Base-by-base conservation (phyloP, 2,329 filamentous ascomycete genomes). In the Alternaria triticimaculans region DNA sequence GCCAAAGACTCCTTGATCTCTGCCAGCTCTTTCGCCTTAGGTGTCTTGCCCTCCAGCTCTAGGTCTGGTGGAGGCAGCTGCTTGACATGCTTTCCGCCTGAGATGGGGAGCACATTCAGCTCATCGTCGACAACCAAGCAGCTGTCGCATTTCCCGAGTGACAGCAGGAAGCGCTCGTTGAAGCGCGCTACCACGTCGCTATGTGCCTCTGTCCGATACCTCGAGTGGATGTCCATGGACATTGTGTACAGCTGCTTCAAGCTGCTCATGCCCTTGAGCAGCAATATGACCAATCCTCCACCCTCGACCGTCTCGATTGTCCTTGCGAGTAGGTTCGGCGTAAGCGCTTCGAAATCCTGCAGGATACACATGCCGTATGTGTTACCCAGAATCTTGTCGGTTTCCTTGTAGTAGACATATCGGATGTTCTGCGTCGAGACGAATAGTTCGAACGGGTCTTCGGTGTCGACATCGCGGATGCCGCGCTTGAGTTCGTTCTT, bases 401-500 rank as follows among this genome's bases (percentile, higher is more conserved):
- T 98, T 84, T 99, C 96, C 83, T 99, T 99, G 86, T 99, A 99
- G 86, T 97, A 99, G 62, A 96, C 93, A 87, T 99, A 99, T 81
- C 96, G 92, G 79, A 99, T 97, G 81, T 97, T 94, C 84, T 98
- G 92, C 61, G 97, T 89, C 62, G 94, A 96, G 73, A 98, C 91
- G 82, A 98, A 99, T 58, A 98, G 88, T 83, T 99, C 96, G 84
- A 99, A 99, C 0, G 96, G 92, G 78, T 99, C 96, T 78, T 97
- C 93, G 58, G 89, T 88, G 80, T 99, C 97, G 66, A 92, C 89
- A 81, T 99, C 96, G 76, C 96, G 89, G 70, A 94, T 93, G 48
- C 96, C 96, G 74, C 94, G 89, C 84, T 97, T 97, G 81, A 99
- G 93, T 77, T 99, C 96, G 82, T 95, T 97, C 84, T 97, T 97